Evolutionary conservation across 2,329 filamentous ascomycete species (phyloP).

Genomic region (Talaromyces sp.): DNA sequence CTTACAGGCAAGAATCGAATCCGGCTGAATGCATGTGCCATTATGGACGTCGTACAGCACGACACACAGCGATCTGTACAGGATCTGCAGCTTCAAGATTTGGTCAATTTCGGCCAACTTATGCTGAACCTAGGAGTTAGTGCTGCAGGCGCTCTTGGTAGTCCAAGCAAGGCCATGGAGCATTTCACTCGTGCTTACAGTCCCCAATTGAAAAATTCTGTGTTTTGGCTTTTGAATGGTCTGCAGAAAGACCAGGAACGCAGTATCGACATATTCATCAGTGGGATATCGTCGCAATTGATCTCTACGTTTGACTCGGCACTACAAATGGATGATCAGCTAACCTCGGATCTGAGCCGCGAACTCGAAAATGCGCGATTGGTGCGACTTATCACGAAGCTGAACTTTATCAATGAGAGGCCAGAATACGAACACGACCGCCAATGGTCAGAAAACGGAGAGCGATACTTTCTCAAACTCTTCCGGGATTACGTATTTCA

Average conservation of each 20-base stretch:
- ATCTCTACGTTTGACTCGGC: slow-evolving; percentile 71
- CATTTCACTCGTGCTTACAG: slow-evolving; percentile 75
- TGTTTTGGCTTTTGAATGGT: slow-evolving; percentile 76
- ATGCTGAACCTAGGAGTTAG: slow-evolving; percentile 79
- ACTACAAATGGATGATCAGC: slow-evolving; percentile 74
- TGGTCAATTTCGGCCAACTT: slow-evolving; percentile 77
- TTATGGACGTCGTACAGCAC: slow-evolving; percentile 84
- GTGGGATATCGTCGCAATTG: slow-evolving; percentile 73
- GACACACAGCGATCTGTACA: slow-evolving; percentile 65
- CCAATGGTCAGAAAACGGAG: slow-evolving; percentile 86
- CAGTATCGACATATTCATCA: slow-evolving; percentile 71
- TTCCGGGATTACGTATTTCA: slow-evolving; percentile 98
- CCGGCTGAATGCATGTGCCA: slow-evolving; percentile 79
- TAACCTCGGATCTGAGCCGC: slow-evolving; percentile 67
- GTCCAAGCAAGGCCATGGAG: slow-evolving; percentile 69
- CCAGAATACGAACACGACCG: slow-evolving; percentile 76
- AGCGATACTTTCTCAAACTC: slow-evolving; percentile 87
- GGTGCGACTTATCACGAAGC: slow-evolving; percentile 75
- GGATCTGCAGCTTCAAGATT: slow-evolving; percentile 84
- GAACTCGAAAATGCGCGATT: slow-evolving; percentile 89
- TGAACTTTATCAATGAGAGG: slow-evolving; percentile 85
- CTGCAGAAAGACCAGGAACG: slow-evolving; percentile 62
- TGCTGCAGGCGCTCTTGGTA: slow-evolving; percentile 57
- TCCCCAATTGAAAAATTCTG: slow-evolving; percentile 70
- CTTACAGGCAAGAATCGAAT: slow-evolving; percentile 87